Percentiles rank a stretch among this genome's conserved stretches.
Evolutionary conservation across 805 yeast species (phyloP).

Genomic region (Schwanniomyces sp.): DNA sequence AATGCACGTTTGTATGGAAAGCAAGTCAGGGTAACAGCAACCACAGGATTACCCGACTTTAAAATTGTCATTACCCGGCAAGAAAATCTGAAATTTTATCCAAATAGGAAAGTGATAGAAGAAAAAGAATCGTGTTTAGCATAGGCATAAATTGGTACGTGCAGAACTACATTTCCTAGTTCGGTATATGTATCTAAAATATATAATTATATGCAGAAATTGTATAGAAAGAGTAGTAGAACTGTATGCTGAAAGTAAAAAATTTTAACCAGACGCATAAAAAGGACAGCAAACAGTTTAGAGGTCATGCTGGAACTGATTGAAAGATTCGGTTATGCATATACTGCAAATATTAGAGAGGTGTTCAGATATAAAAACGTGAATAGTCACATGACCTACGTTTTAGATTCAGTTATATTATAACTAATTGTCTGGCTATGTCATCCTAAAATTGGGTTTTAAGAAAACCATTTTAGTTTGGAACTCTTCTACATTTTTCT

Average conservation of each 20-base stretch:
- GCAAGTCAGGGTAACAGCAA: slow-evolving; percentile 4
- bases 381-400: too few relatives aligned
- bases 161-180: too few relatives aligned
- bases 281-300: background rate
- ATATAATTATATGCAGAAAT: background rate
- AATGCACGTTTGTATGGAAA: slow-evolving; percentile 4
- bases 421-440: too few relatives aligned
- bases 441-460: too few relatives aligned
- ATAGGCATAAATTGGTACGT: background rate
- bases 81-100: background rate
- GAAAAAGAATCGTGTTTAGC: background rate
- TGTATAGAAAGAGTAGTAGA: background rate
- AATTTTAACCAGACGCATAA: background rate
- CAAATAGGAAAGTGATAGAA: background rate
- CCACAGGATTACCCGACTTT: background rate
- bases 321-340: background rate
- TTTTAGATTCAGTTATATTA: too few relatives aligned
- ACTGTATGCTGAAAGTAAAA: background rate
- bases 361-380: background rate
- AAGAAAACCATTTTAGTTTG: too few relatives aligned
- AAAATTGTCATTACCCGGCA: background rate
- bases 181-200: background rate
- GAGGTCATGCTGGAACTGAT: background rate
- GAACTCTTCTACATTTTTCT: too few relatives aligned
- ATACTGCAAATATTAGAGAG: background rate